Evolutionary conservation across 2,329 filamentous ascomycete species (phyloP).

Genomic region (Aspergillus ruber): DNA sequence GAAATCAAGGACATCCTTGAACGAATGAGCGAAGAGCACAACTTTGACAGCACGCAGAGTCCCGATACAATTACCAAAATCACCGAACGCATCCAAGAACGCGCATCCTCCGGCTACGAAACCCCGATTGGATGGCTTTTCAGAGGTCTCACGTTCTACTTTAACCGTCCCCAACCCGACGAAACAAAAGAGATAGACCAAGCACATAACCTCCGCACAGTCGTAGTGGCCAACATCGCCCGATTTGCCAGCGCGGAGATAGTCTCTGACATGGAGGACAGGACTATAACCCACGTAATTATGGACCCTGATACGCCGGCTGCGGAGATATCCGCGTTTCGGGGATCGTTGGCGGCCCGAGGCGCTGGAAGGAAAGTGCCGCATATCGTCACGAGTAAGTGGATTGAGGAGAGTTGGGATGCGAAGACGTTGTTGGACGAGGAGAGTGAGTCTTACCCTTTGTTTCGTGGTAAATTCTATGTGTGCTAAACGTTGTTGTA

Average conservation of each 20-base stretch:
- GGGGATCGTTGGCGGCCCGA: conserved; percentile 20
- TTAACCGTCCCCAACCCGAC: conserved; percentile 23
- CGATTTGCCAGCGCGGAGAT: conserved; percentile 63
- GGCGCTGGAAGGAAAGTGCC: conserved; percentile 48
- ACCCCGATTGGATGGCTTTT: conserved; percentile 44
- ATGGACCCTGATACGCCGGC: conserved; percentile 46
- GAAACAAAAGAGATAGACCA: conserved; percentile 1
- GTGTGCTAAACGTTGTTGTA: not conserved
- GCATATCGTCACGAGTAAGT: conserved; percentile 61
- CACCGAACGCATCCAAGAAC: conserved; percentile 49
- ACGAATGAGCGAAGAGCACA: conserved; percentile 28
- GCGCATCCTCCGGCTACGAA: conserved; percentile 25
- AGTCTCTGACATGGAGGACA: conserved; percentile 45
- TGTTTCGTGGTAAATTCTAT: not conserved
- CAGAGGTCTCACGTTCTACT: conserved; percentile 40
- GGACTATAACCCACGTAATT: conserved; percentile 65
- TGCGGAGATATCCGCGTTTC: conserved; percentile 37
- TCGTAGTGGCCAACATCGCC: conserved; percentile 52
- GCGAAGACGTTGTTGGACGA: conserved; percentile 76
- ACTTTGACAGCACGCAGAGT: conserved; percentile 37
- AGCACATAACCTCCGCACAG: conserved; percentile 20
- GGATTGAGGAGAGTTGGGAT: conserved; percentile 75
- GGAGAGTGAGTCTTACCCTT: conserved; percentile 43
- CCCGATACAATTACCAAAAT: conserved; percentile 50
- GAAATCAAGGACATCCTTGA: conserved; percentile 54